Base-by-base conservation (phyloP, 176 grass and related monocot species). In the Aegilops bicornis region DNA sequence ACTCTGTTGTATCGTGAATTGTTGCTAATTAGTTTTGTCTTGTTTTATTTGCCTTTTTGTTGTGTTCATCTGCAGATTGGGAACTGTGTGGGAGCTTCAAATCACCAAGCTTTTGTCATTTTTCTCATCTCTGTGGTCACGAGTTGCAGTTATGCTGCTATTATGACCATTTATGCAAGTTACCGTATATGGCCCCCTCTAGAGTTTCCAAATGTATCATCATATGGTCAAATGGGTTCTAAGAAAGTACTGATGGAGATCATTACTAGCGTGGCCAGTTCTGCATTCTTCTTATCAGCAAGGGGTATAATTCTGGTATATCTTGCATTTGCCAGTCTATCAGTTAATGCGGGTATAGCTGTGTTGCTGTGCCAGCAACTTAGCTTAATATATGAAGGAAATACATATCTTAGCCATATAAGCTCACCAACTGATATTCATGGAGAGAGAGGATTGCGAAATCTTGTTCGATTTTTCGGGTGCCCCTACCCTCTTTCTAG, bases 331-430 rank as follows among this genome's bases (percentile, higher is more conserved):
- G 94, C 97, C 62, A 91, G 89, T 86, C 45, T 98, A n/a, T 92
- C 93, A 7, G 90, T 96, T 16, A 95, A 96, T 82, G 91, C 91
- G 69, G 97, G 97, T 74, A 92, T 98, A 37, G 65, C 74, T 64
- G 88, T 94, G 22, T 90, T 98, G 30, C 73, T 98, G 82, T 98
- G 89, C 79, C 97, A 98, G 79, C 97, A 98, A 87, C 89, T 98
- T 77, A 92, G 87, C 82, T 98, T 85, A 48, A 92, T 98, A 82
- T 98, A 98, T 19, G 82, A 94, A 63, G 97, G 97, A 78, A 94
- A 92, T 82, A 96, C 94, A 58, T 98, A 94, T 77, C 83, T 98
- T 43, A 91, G 77, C 69, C 90, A 63, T 65, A 69, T 98, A 89
- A 94, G 45, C 69, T 91, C 90, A 45, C 39, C 37, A 11, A 94